Percentiles rank a stretch among this genome's conserved stretches.
Evolutionary conservation across 306 rosid genomes (phyloP).

Genomic region (Mucuna pruriens): DNA sequence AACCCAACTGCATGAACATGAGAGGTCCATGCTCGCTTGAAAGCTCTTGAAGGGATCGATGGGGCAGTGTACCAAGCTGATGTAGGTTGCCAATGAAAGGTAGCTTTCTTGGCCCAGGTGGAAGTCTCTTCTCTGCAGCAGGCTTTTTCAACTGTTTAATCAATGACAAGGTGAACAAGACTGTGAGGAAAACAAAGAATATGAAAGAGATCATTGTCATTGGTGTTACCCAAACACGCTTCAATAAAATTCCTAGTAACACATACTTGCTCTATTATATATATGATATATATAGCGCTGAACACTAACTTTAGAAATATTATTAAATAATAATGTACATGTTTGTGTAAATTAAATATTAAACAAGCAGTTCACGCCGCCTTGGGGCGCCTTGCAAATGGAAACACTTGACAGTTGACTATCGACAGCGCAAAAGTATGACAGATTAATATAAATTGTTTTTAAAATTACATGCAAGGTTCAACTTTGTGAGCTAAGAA

Average conservation of each 20-base stretch:
- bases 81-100: slow-evolving; percentile 68
- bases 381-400: no score
- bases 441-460: no score
- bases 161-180: slow-evolving; percentile 2
- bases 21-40: slow-evolving; percentile 47
- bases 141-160: slow-evolving; percentile 8
- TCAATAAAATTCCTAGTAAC: not conserved
- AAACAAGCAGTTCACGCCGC: no score
- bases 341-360: no score
- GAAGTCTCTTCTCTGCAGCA: not conserved
- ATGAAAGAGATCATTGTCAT: not conserved
- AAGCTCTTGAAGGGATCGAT: slow-evolving; percentile 39
- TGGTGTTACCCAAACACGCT: not conserved
- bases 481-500: no score
- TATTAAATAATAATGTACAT: no score
- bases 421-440: no score
- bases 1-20: slow-evolving; percentile 61
- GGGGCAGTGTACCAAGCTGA: slow-evolving; percentile 47
- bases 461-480: no score
- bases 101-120: slow-evolving; percentile 53
- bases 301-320: no score
- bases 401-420: no score
- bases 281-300: no score
- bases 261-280: not conserved
- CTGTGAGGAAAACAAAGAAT: slow-evolving; percentile 19